These are phyloP conservation scores for Zelonia costaricensis DNA, from an alignment of 208 protist species.

Conservation along the genomic window DNA sequence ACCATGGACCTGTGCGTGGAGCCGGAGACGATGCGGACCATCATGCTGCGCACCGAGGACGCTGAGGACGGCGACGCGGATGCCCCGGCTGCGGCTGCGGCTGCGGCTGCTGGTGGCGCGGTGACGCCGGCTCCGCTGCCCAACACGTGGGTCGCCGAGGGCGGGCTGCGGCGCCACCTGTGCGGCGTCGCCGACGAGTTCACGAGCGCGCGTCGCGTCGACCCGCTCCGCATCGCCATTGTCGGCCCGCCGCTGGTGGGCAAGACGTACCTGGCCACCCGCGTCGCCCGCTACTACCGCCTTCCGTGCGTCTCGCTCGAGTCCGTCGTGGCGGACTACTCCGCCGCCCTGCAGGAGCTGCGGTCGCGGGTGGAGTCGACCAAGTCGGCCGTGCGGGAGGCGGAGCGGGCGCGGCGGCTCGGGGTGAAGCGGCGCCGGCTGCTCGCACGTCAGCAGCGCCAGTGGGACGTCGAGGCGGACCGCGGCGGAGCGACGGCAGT, in stretches of 20 bases:
- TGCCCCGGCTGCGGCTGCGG: neutral
- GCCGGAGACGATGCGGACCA: constrained; percentile 55
- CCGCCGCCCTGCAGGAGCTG: constrained; percentile 36
- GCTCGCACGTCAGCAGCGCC: constrained; percentile 29
- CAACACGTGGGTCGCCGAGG: constrained; percentile 73
- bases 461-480: constrained; percentile 23
- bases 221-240: constrained; percentile 81
- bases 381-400: constrained; percentile 23
- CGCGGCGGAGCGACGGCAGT: neutral
- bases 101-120: constrained; percentile 1
- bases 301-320: constrained; percentile 48
- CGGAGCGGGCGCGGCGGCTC: constrained; percentile 48
- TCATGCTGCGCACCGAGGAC: constrained; percentile 74
- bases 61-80: constrained; percentile 24
- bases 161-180: constrained; percentile 74
- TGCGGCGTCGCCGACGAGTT: constrained; percentile 81
- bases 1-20: constrained; percentile 87
- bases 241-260: constrained; percentile 90
- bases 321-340: constrained; percentile 59
- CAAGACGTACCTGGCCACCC: constrained; percentile 71
- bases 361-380: constrained; percentile 31
- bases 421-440: constrained; percentile 65
- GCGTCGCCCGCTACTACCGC: constrained; percentile 75
- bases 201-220: constrained; percentile 53
- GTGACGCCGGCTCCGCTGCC: constrained; percentile 4